Evolutionary conservation across 2,329 filamentous ascomycete genomes (phyloP), one percentile per base, ranked within the genome.

Genomic region (Lachnellula occidentalis): DNA sequence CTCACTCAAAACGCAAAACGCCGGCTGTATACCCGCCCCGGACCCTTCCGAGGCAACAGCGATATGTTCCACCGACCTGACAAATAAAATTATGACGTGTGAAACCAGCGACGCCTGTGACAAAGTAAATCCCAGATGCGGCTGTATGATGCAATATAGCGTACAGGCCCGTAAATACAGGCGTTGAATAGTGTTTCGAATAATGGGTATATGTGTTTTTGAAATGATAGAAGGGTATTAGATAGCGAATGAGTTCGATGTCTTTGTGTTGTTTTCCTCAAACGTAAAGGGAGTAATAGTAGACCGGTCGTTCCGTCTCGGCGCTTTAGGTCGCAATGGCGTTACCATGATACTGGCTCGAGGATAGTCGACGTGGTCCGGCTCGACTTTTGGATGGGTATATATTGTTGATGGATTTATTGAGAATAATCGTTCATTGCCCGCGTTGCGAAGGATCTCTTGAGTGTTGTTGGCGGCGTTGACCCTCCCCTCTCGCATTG

Each of bases 401-500:
- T 43, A 43, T 37, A 22, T 17, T 50, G 34, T 39, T 22, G 15
- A 41, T 34, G 14, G 4, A 21, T 45, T 37, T 14, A 15, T 11
- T 17, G 19, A 50, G 8, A 15, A 15, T 41, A 9, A 34, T 45
- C 45, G 34, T 62, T 69, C 66, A 68, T 50, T 57, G 58, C 48
- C 66, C 65, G 45, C 73, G 71, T 52, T 74, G 74, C 51, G 66
- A 70, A 24, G 76, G 76, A 64, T 78, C 74, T 53, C 74, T 72
- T 9, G 71, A 66, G 41, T 31, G 21, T 48, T 76, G 75, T 45
- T 71, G 72, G 54, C 57, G 55, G 39, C 57, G 52, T 50, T 48
- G 61, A 21, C 70, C 71, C 63, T 78, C 74, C 55, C 76, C 73
- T 54, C 72, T 68, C 4, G 78, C 76, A 50, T 74, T 72, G 52